Base-by-base conservation (phyloP, 495 filamentous ascomycete species). In the Penicillium lividum region DNA sequence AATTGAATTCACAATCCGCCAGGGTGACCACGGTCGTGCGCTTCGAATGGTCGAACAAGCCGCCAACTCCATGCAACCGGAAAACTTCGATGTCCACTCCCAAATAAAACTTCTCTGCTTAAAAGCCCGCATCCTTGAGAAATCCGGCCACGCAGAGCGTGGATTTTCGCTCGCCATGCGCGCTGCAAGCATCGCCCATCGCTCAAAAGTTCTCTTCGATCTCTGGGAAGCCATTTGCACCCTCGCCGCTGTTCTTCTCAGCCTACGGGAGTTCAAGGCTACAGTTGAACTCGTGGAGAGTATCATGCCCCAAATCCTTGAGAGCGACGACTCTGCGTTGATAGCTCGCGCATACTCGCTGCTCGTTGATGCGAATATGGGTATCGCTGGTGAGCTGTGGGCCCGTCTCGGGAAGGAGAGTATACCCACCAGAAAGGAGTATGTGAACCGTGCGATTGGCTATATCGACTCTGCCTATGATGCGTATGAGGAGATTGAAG, bases 291-390 rank as follows among this genome's bases (percentile, higher is more conserved):
- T 98, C 51, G 68, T 96, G 13, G 82, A 86, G 53, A 84, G 85
- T 30, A 81, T 93, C 18, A 80, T 96, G 65, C 93, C 93, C n/a
- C 89, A 92, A 63, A 82, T 89, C 4, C 77, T 95, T 9, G 91
- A 96, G 70, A 83, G 84, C 34, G 88, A 88, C 57, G 84, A 91
- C 51, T 79, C 82, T 11, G 77, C 75, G 16, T 75, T 92, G 22
- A 80, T 81, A 10, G 93, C 84, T 4, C 79, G 81, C 49, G 79
- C 91, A 33, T 94, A 91, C 71, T 85, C 84, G 18, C 71, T 85
- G n/a, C 80, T 96, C 8, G 91, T 87, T 5, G 92, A 97, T 68
- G 88, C 89, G 0, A 82, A 90, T 62, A 88, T 96, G 81, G 93
- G 93, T 0, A 75, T 91, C 64, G 93, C 91, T 0, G 88, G 90